phyloP scores from a whole-genome alignment of 163 green algal genomes.

The Coccomyxa subellipsoidea region DNA sequence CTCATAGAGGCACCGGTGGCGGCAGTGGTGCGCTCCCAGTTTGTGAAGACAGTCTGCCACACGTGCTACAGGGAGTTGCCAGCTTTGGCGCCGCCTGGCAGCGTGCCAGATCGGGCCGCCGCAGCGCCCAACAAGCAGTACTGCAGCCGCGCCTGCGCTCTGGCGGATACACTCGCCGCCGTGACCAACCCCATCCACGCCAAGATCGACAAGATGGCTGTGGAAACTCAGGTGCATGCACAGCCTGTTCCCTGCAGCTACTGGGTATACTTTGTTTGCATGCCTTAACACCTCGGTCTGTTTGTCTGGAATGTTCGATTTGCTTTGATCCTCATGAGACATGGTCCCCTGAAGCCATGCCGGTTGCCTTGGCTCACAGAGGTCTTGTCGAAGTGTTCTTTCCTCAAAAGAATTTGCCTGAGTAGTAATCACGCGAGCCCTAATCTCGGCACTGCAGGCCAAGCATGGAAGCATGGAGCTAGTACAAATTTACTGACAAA shows the following conservation, averaged over 20 bases:
- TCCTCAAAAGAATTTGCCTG: no score
- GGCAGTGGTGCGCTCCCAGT: background rate
- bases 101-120: background rate
- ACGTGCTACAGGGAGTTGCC: slow-evolving; percentile 10
- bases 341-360: no score
- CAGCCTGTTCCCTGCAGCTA: no score
- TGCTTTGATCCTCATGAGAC: background rate
- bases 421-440: no score
- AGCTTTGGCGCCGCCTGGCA: background rate
- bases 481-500: no score
- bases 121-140: slow-evolving; percentile 14
- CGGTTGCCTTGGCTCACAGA: no score
- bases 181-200: background rate
- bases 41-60: background rate
- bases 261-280: background rate
- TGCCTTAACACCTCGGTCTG: no score
- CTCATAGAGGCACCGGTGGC: background rate
- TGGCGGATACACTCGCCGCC: background rate
- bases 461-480: no score
- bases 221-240: background rate
- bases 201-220: slow-evolving; percentile 7
- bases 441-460: no score
- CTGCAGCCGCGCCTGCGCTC: background rate
- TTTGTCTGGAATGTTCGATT: no score
- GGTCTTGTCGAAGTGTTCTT: no score